Conservation (phyloP, 441 rosid genomes). For the Jatropha podagrica region DNA sequence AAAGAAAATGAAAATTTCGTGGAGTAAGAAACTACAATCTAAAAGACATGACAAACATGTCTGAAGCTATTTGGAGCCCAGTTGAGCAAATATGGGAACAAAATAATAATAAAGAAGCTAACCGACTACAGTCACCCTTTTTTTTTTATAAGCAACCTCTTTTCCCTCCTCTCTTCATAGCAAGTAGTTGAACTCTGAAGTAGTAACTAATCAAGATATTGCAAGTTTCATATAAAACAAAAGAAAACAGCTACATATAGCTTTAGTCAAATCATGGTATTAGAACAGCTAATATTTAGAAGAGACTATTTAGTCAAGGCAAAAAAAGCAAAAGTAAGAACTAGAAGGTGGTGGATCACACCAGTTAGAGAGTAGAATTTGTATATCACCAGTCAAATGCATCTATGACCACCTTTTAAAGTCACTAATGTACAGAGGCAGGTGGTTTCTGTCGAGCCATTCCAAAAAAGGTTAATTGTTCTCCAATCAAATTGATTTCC, state of each 20-base stretch:
- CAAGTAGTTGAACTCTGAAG: conserved; percentile 4
- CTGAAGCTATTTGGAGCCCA: neutral
- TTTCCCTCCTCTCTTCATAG: neutral
- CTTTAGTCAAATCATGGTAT: conserved; percentile 21
- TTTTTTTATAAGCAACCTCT: conserved; percentile 9
- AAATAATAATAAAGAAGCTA: conserved; percentile 12
- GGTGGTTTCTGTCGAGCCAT: conserved; percentile 21
- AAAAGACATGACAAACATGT: neutral
- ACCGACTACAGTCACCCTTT: neutral
- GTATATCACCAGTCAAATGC: conserved; percentile 31
- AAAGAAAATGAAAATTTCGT: neutral
- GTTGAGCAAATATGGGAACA: conserved; percentile 9
- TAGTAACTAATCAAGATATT: conserved; percentile 13
- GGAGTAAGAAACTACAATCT: neutral
- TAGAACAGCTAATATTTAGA: conserved; percentile 4
- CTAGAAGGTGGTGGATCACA: conserved; percentile 24
- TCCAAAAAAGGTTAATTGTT: conserved; percentile 15
- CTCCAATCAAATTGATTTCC: conserved; percentile 27
- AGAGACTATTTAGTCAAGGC: neutral
- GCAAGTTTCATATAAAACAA: neutral
- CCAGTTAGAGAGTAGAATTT: conserved; percentile 35
- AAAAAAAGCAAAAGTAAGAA: neutral
- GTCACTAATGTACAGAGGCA: conserved; percentile 40
- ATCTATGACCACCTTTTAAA: conserved; percentile 34
- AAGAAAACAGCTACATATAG: neutral